Percentiles rank a stretch among this genome's conserved stretches.
Conservation (phyloP, 345 rosid genomes). For the Corymbia maculata region DNA sequence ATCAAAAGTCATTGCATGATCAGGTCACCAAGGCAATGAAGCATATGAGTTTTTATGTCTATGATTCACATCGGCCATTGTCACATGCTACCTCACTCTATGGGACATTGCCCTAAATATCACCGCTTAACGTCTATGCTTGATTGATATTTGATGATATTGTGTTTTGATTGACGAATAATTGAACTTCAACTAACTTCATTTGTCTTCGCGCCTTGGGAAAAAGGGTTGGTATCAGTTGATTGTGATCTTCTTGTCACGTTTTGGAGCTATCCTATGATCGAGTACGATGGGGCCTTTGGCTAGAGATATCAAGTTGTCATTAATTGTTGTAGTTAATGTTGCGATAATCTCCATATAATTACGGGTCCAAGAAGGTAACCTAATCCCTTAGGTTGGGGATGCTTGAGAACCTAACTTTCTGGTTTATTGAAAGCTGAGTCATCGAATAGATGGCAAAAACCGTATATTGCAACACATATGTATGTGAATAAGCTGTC, state of each 20-base stretch:
- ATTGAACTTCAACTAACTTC: neutral
- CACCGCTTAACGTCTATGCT: neutral
- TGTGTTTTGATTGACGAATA: neutral
- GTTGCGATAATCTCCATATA: neutral
- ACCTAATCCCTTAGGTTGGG: neutral
- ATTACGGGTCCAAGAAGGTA: neutral
- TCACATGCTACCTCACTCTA: neutral
- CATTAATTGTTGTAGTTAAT: neutral
- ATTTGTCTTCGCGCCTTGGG: neutral
- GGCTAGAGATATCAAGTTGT: neutral
- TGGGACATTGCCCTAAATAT: neutral
- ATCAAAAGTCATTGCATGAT: neutral
- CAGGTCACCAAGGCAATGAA: neutral
- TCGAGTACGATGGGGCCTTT: neutral
- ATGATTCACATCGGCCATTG: neutral
- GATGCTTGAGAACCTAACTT: neutral
- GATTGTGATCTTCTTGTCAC: neutral
- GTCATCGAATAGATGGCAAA: neutral
- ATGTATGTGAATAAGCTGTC: neutral
- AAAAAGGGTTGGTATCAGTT: neutral
- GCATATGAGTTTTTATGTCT: neutral
- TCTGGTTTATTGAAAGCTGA: neutral
- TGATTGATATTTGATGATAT: neutral
- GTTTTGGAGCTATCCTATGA: neutral
- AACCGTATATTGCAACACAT: neutral